A percentile compares a stretch with the other conserved stretches of the same genome.
These are phyloP conservation scores for Diaporthe sp. DNA, from an alignment of 2,329 filamentous ascomycete genomes.

Conservation along the genomic window DNA sequence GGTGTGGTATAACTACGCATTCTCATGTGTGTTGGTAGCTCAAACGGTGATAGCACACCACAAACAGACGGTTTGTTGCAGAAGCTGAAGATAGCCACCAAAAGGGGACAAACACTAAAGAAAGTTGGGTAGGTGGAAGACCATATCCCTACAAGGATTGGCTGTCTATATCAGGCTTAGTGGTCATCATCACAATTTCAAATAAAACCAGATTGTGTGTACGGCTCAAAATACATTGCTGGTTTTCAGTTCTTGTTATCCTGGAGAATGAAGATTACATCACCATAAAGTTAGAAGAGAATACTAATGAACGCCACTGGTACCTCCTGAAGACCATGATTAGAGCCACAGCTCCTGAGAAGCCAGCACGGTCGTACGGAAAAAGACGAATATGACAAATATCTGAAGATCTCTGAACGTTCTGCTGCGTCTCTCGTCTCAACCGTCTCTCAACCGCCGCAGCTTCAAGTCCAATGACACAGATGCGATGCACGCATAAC, in stretches of 20 bases:
- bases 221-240: not conserved
- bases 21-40: slow-evolving; percentile 16
- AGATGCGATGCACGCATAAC: not conserved
- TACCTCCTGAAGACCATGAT: not conserved
- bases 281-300: not conserved
- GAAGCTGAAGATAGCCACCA: not conserved
- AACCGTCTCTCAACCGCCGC: not conserved
- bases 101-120: not conserved
- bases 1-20: not conserved
- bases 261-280: not conserved
- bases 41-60: not conserved
- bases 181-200: not conserved
- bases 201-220: not conserved
- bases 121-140: not conserved
- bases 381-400: not conserved
- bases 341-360: too few species aligned
- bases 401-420: too few species aligned
- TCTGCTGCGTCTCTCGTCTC: not conserved
- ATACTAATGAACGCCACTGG: not conserved
- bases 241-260: not conserved
- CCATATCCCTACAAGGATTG: not conserved
- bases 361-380: not conserved
- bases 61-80: slow-evolving; percentile 2
- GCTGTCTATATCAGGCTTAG: not conserved
- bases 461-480: slow-evolving; percentile 17